Percentiles rank a stretch among this genome's conserved stretches.
Evolutionary conservation across 371 early-diverging fungal species (phyloP).

Genomic region (Mortierella sp.): DNA sequence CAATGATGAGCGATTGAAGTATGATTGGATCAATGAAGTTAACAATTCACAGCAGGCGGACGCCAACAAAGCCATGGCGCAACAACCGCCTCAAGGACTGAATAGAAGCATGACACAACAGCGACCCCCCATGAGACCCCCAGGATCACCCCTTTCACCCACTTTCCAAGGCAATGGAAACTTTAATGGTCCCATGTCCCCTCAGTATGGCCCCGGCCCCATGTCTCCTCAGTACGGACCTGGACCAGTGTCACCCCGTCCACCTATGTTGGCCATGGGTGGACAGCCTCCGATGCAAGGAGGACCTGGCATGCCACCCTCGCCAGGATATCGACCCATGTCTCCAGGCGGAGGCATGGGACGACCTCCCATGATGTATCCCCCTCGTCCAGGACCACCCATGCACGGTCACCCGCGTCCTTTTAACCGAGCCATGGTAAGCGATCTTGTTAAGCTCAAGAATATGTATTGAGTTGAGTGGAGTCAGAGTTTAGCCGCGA

Average conservation of each 20-base stretch:
- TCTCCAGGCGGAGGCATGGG: slow-evolving; percentile 11
- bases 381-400: slow-evolving; percentile 3
- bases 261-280: slow-evolving; percentile 42
- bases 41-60: not conserved
- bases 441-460: not conserved
- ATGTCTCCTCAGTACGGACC: slow-evolving; percentile 10
- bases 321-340: slow-evolving; percentile 8
- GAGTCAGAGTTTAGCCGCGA: no score
- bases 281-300: slow-evolving; percentile 21
- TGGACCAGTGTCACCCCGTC: slow-evolving; percentile 19
- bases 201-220: not conserved
- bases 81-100: not conserved
- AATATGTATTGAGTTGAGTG: no score
- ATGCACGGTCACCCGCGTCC: slow-evolving; percentile 9
- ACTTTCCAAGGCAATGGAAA: not conserved
- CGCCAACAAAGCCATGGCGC: not conserved
- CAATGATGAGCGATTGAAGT: not conserved
- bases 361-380: slow-evolving; percentile 12
- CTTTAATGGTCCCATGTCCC: not conserved
- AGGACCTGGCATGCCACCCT: not conserved
- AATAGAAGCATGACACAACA: not conserved
- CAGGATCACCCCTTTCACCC: slow-evolving; percentile 4
- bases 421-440: slow-evolving; percentile 16
- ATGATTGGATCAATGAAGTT: not conserved
- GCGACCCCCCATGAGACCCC: not conserved